These are phyloP conservation scores for Schwanniomyces sp. DNA, from an alignment of 805 yeast genomes.

Conservation along the genomic window DNA sequence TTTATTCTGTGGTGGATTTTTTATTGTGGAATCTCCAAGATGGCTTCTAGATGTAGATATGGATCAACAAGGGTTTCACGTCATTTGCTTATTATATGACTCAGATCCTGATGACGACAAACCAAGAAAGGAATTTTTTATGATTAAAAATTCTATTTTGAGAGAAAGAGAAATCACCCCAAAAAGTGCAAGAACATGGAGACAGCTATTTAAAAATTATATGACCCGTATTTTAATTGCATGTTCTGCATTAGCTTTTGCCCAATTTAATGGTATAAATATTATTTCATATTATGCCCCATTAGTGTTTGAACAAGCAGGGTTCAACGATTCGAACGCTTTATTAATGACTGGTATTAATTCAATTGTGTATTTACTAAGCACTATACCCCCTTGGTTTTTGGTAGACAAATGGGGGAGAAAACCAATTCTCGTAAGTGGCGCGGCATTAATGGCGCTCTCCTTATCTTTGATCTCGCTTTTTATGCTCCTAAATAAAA, in stretches of 20 bases:
- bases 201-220: conserved; percentile 40
- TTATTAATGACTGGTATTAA: conserved; percentile 46
- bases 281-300: conserved; percentile 61
- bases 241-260: conserved; percentile 45
- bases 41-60: conserved; percentile 84
- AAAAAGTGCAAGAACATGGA: conserved; percentile 40
- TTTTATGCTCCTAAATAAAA: conserved; percentile 29
- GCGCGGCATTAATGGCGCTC: conserved; percentile 39
- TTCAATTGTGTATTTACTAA: conserved; percentile 35
- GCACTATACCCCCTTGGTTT: conserved; percentile 47
- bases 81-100: conserved; percentile 24
- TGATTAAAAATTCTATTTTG: conserved; percentile 46
- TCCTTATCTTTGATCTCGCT: conserved; percentile 34
- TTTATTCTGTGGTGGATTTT: conserved; percentile 69
- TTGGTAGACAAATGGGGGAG: conserved; percentile 47
- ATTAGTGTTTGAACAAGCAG: conserved; percentile 49
- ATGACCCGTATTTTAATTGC: conserved; percentile 34
- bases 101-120: conserved; percentile 29
- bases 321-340: conserved; percentile 42
- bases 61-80: conserved; percentile 53
- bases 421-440: conserved; percentile 42
- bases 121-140: conserved; percentile 43
- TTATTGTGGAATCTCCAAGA: conserved; percentile 85
- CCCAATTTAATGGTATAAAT: conserved; percentile 56
- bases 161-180: conserved; percentile 39